Conservation (phyloP, 2,329 filamentous ascomycete species). For the Colletotrichum limetticola region DNA sequence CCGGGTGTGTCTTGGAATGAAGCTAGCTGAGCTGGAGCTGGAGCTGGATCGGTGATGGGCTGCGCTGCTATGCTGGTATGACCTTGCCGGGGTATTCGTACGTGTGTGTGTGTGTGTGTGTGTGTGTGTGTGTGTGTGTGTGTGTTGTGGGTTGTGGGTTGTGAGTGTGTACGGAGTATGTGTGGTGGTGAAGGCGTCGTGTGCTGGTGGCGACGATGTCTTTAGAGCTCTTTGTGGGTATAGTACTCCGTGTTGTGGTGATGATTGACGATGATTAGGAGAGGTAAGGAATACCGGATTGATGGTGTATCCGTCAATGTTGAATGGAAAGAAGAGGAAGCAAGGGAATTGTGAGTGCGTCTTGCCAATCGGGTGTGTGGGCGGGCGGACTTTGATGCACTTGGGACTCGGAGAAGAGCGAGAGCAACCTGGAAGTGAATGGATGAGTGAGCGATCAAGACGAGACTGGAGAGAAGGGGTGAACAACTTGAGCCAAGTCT, state of each 20-base stretch:
- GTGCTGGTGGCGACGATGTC: not conserved
- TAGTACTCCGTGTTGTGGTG: not conserved
- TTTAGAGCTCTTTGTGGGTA: not conserved
- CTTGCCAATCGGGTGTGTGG: not conserved
- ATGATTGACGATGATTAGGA: not conserved
- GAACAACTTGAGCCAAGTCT: not conserved
- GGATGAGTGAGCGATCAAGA: not conserved
- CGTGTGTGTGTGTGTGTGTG: not conserved
- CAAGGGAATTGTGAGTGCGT: not conserved
- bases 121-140: not conserved
- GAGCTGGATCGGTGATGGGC: not conserved
- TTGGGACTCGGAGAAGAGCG: not conserved
- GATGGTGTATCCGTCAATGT: not conserved
- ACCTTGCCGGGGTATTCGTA: not conserved
- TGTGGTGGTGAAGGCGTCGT: not conserved
- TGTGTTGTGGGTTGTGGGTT: not conserved
- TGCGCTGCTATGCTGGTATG: not conserved
- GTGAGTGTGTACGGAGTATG: not conserved
- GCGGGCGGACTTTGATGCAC: not conserved
- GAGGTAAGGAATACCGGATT: not conserved
- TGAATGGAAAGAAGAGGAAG: not conserved
- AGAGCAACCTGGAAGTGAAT: not conserved
- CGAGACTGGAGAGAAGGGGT: not conserved
- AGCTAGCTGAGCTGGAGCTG: not conserved
- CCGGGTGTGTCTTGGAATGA: not conserved